Percentiles rank a stretch among this genome's conserved stretches.
phyloP scores from a whole-genome alignment of 176 grass and related monocot genomes.

The Oryza coarctata region DNA sequence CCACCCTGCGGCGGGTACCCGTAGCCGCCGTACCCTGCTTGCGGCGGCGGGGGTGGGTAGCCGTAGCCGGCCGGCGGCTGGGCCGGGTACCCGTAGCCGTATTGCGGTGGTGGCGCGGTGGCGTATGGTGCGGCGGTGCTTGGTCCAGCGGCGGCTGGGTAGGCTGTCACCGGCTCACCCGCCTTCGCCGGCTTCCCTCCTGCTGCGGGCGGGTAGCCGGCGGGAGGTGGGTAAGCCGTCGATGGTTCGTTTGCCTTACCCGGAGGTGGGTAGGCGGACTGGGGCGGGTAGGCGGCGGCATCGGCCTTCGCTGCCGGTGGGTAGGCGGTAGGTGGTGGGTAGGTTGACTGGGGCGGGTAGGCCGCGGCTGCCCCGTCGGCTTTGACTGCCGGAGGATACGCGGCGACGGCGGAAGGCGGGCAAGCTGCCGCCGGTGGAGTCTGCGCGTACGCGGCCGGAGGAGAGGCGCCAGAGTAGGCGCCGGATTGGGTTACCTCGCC shows the following conservation, averaged over 20 bases:
- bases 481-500: constrained; percentile 38
- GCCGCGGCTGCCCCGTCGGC: constrained; percentile 11
- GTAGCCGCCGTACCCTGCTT: constrained; percentile 37
- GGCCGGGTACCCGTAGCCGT: constrained; percentile 50
- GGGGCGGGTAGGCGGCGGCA: neutral
- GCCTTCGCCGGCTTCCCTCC: constrained; percentile 38
- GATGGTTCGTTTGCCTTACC: constrained; percentile 17
- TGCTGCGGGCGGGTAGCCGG: constrained; percentile 37
- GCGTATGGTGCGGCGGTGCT: constrained; percentile 46
- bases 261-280: constrained; percentile 6
- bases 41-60: constrained; percentile 46
- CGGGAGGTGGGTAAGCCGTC: constrained; percentile 16
- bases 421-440: constrained; percentile 25
- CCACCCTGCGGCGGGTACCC: constrained; percentile 35
- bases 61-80: constrained; percentile 47
- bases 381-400: constrained; percentile 26
- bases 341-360: neutral
- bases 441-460: neutral
- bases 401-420: constrained; percentile 10
- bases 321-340: constrained; percentile 25
- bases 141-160: constrained; percentile 39
- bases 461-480: neutral
- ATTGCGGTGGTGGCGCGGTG: constrained; percentile 45
- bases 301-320: constrained; percentile 27
- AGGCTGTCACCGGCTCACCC: constrained; percentile 47